Evolutionary conservation across 371 early-diverging fungal species (phyloP).

Genomic region (Synchytrium microbalum): DNA sequence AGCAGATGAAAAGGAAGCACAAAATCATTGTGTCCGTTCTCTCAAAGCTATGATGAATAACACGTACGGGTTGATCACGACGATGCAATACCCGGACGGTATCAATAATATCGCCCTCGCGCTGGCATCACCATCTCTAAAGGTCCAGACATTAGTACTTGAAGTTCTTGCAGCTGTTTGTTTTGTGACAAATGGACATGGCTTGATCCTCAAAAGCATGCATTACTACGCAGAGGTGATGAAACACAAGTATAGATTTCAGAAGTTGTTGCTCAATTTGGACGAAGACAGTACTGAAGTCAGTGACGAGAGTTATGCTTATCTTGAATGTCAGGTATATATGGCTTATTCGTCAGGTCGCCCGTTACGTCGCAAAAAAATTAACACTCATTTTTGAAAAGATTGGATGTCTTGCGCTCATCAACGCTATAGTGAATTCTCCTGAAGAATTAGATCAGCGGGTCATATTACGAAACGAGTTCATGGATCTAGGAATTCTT

Average conservation of each 20-base stretch:
- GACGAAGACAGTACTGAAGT: conserved; percentile 8
- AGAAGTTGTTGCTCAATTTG: conserved; percentile 12
- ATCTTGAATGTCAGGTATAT: conserved; percentile 20
- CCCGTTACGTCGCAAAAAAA: neutral
- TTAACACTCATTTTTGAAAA: conserved; percentile 1
- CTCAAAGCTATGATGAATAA: conserved; percentile 28
- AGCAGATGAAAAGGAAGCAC: conserved; percentile 10
- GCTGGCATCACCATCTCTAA: conserved; percentile 4
- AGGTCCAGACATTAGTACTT: conserved; percentile 14
- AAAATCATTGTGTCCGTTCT: conserved; percentile 13
- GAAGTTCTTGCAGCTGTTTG: conserved; percentile 30
- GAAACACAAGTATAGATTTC: conserved; percentile 15
- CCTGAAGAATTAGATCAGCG: conserved; percentile 23
- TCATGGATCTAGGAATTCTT: conserved; percentile 15
- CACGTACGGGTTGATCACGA: conserved; percentile 17
- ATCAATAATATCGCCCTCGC: conserved; percentile 17
- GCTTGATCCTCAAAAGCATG: conserved; percentile 14
- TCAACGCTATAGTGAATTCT: conserved; percentile 28
- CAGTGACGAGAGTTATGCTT: conserved; percentile 7
- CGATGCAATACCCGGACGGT: conserved; percentile 12
- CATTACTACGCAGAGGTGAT: conserved; percentile 1
- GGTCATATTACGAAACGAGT: conserved; percentile 19
- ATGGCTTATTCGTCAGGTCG: neutral
- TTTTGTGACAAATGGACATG: conserved; percentile 25
- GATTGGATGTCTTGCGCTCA: conserved; percentile 21